Percentiles rank a stretch among this genome's conserved stretches.
These are phyloP conservation scores for Zasmidium angulare DNA, from an alignment of 2,329 filamentous ascomycete genomes.

Conservation along the genomic window DNA sequence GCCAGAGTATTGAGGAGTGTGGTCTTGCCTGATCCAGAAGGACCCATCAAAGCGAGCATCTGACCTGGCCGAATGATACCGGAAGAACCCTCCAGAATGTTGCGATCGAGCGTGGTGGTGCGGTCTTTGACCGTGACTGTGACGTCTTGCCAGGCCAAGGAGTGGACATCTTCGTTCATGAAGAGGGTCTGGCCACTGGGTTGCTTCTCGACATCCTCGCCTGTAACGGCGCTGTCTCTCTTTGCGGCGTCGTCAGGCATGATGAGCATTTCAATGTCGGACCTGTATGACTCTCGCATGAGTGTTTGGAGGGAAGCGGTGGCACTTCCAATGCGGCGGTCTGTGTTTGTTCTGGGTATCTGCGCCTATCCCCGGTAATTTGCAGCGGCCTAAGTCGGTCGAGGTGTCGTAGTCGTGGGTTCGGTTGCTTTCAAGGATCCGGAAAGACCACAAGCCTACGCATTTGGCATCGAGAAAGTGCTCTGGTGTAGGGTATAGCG, in stretches of 20 bases:
- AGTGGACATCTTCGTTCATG: conserved; percentile 59
- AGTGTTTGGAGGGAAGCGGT: conserved; percentile 3
- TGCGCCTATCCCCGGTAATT: too few species aligned
- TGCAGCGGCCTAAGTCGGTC: too few species aligned
- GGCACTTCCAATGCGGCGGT: conserved; percentile 1
- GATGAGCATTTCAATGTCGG: conserved; percentile 25
- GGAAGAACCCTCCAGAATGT: conserved; percentile 20
- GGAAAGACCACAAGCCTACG: too few species aligned
- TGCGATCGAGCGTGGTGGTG: conserved; percentile 57
- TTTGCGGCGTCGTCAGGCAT: conserved; percentile 13
- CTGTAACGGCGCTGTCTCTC: neutral
- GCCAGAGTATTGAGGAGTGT: conserved; percentile 78
- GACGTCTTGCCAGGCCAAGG: conserved; percentile 63
- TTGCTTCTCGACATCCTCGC: conserved; percentile 22
- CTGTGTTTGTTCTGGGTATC: too few species aligned
- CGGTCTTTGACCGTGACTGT: conserved; percentile 69
- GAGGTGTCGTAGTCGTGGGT: too few species aligned
- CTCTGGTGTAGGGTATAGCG: neutral
- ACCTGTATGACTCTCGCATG: conserved; percentile 17
- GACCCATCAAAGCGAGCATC: conserved; percentile 76
- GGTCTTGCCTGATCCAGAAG: conserved; percentile 69
- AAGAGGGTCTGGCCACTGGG: conserved; percentile 32
- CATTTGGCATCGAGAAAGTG: neutral
- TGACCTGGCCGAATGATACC: conserved; percentile 55
- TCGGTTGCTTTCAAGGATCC: too few species aligned